A percentile compares a stretch with the other conserved stretches of the same genome.
These are phyloP conservation scores for Ogataea thermomethanolica DNA, from an alignment of 805 yeast species.

Conservation along the genomic window DNA sequence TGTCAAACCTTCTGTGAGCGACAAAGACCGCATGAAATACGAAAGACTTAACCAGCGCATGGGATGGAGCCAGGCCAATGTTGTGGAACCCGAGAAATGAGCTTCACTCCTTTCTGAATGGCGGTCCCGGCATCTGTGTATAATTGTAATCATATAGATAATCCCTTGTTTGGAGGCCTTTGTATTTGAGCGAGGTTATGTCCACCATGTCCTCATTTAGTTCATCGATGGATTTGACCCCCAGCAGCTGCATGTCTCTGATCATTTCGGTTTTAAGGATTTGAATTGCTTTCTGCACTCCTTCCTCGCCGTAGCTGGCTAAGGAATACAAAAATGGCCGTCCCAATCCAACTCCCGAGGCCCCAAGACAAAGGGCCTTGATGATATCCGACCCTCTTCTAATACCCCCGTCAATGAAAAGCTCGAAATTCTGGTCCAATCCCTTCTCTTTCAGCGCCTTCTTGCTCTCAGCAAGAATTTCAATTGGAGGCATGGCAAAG, in stretches of 20 bases:
- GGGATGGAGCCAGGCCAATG: conserved; percentile 57
- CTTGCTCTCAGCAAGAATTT: conserved; percentile 53
- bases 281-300: conserved; percentile 62
- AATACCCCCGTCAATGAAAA: conserved; percentile 43
- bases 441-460: conserved; percentile 41
- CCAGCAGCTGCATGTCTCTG: conserved; percentile 64
- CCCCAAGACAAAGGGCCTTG: conserved; percentile 42
- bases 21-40: conserved; percentile 73
- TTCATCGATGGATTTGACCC: conserved; percentile 49
- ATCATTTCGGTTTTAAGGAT: conserved; percentile 58
- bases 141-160: conserved; percentile 52
- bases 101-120: conserved; percentile 11
- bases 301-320: conserved; percentile 77
- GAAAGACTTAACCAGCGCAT: conserved; percentile 68
- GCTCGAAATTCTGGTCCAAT: conserved; percentile 37
- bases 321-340: conserved; percentile 74
- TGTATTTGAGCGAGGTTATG: conserved; percentile 29
- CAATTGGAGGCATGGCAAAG: conserved; percentile 56
- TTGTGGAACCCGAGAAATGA: conserved; percentile 8
- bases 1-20: conserved; percentile 89
- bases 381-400: conserved; percentile 42
- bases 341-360: conserved; percentile 60
- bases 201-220: conserved; percentile 42
- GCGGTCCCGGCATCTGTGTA: conserved; percentile 41
- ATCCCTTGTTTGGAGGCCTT: conserved; percentile 43